Evolutionary conservation across 495 filamentous ascomycete species (phyloP).

Genomic region (Aspergillus steynii): DNA sequence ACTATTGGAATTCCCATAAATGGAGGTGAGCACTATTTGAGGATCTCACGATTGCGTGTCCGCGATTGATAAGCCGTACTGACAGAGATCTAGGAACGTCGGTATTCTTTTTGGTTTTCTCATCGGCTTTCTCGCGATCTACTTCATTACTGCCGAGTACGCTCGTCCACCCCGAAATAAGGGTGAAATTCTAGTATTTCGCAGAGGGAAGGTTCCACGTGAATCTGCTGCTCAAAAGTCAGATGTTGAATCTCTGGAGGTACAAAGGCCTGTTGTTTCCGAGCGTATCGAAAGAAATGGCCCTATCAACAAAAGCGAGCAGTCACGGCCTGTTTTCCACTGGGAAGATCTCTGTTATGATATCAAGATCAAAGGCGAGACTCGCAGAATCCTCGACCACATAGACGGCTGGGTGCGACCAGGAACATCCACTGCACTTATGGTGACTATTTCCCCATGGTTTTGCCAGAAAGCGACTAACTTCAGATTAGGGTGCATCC

Average conservation of each 20-base stretch:
- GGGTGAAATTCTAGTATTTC: constrained; percentile 44
- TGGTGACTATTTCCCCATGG: constrained; percentile 25
- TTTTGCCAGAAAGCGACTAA: neutral
- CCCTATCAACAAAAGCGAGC: constrained; percentile 43
- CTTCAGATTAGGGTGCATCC: constrained; percentile 34
- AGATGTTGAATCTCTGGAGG: constrained; percentile 4
- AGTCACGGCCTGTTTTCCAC: constrained; percentile 58
- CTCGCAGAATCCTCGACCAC: constrained; percentile 51
- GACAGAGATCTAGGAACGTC: constrained; percentile 35
- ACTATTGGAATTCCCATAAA: constrained; percentile 48
- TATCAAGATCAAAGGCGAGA: constrained; percentile 51
- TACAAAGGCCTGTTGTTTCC: constrained; percentile 10
- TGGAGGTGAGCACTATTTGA: constrained; percentile 38
- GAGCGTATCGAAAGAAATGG: constrained; percentile 10
- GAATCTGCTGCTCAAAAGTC: constrained; percentile 14
- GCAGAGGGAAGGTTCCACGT: constrained; percentile 22
- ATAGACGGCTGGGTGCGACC: constrained; percentile 66
- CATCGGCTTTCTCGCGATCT: constrained; percentile 46
- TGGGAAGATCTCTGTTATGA: constrained; percentile 68
- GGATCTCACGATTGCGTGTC: no score
- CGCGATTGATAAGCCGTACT: no score
- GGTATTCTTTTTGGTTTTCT: constrained; percentile 60
- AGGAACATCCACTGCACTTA: constrained; percentile 63
- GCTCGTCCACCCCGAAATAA: constrained; percentile 29
- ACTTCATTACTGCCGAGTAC: constrained; percentile 32